Evolutionary conservation across 2,329 filamentous ascomycete species (phyloP).

Genomic region (Colletotrichum sp.): DNA sequence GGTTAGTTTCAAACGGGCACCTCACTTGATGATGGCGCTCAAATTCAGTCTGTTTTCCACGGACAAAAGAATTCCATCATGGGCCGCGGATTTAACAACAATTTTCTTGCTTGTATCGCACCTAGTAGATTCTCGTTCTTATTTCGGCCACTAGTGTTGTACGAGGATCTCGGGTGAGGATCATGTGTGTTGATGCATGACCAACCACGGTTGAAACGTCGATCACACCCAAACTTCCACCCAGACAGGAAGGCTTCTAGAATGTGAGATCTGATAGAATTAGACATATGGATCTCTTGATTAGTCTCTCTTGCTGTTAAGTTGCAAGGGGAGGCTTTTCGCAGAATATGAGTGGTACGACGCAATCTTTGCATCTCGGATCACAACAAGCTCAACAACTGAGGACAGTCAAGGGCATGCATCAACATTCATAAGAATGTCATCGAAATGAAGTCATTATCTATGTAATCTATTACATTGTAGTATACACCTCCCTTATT

Average conservation of each 20-base stretch:
- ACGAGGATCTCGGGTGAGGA: background rate
- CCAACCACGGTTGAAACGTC: background rate
- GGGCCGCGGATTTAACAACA: fast-evolving
- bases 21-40: background rate
- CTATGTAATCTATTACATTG: background rate
- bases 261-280: background rate
- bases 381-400: fast-evolving
- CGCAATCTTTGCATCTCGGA: background rate
- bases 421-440: fast-evolving
- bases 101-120: fast-evolving
- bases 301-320: background rate
- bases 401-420: background rate
- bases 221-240: background rate
- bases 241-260: background rate
- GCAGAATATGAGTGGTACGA: background rate
- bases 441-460: background rate
- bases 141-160: fast-evolving
- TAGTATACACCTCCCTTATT: background rate
- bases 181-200: background rate
- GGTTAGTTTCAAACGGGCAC: fast-evolving
- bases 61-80: fast-evolving
- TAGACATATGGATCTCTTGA: background rate
- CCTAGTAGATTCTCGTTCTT: background rate
- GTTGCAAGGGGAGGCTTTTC: background rate
- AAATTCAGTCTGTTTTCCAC: background rate